Evolutionary conservation across 352 stramenopile species (phyloP).

Genomic region (Phytophthora chlamydospora): DNA sequence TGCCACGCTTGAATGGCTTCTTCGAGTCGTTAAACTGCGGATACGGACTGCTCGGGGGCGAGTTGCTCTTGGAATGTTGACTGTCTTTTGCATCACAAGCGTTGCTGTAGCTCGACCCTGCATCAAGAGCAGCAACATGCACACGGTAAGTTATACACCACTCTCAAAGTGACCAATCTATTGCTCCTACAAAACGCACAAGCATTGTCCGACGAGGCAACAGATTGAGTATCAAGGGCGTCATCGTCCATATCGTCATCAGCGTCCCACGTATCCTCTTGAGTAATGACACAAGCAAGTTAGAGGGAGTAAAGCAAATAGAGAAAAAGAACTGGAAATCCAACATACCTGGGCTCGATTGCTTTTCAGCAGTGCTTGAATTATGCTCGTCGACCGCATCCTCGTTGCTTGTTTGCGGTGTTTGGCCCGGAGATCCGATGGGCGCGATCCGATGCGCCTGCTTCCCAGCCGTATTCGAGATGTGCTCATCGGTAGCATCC

Average conservation of each 20-base stretch:
- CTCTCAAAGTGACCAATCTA: too few relatives aligned
- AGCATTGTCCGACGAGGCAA: constrained; percentile 32
- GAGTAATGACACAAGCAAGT: neutral
- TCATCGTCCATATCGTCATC: constrained; percentile 40
- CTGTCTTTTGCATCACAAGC: constrained; percentile 24
- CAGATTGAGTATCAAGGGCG: constrained; percentile 29
- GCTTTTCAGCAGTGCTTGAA: constrained; percentile 36
- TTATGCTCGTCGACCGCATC: constrained; percentile 40
- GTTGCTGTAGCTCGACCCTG: constrained; percentile 40
- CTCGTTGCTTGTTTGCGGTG: constrained; percentile 32
- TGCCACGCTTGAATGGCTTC: constrained; percentile 32
- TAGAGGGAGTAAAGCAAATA: constrained; percentile 2
- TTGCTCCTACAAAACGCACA: constrained; percentile 15
- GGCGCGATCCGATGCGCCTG: neutral
- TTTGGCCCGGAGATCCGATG: constrained; percentile 22
- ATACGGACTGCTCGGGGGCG: constrained; percentile 10
- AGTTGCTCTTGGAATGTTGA: constrained; percentile 15
- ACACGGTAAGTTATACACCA: neutral
- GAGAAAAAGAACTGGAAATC: constrained; percentile 4
- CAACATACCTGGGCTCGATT: constrained; percentile 46
- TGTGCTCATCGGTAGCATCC: constrained; percentile 10
- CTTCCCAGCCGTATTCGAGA: neutral
- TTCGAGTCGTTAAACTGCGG: constrained; percentile 12
- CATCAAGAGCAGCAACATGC: constrained; percentile 6
- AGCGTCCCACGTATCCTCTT: constrained; percentile 29